Base-by-base conservation (phyloP, 1,284 basidiomycete genomes). In the Gymnopus androsaceus region DNA sequence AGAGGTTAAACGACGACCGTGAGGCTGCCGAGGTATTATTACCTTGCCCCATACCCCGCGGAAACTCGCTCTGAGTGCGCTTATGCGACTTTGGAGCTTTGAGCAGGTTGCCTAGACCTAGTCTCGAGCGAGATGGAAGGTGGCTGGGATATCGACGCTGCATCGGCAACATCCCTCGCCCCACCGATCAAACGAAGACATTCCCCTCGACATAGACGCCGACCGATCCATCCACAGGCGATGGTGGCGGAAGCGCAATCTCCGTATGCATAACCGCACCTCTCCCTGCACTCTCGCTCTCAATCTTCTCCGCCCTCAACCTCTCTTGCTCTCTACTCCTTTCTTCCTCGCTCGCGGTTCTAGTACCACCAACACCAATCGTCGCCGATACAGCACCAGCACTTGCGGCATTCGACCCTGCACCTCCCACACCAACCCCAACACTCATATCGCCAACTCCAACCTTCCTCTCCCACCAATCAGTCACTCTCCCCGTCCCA, bases 381-480 rank as follows among this genome's bases (percentile, higher is more conserved):
- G 19, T 21, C 30, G 30, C 17, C 2, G 33, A 14, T 17, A 19
- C 31, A 52, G 8, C 25, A 14, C 38, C 34, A 55, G 58, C 56
- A 48, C n/a, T n/a, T n/a, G 50, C 58, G 30, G 56, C 28, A 31
- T 41, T 41, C 14, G 31, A 49, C 23, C 50, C 58, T 23, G 67
- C 66, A 23, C 58, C 66, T n/a, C 51, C 54, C 34, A 55, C 50
- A 23, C 64, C 65, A 11, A 59, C 61, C 34, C 61, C 65, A 34
- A 61, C 59, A 55, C 56, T 69, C 48, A 78, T 73, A 70, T 90
- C 85, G 28, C 85, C 84, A 14, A 80, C 88, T 1, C 89, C 89
- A 3, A 90, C 81, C 47, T 77, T 80, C 59, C 75, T 80, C 72
- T 91, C 88, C 88, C 88, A 91, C 87, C 87, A 89, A 56, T 81